These are phyloP conservation scores for Collybiopsis confluens DNA, from an alignment of 768 basidiomycete genomes.

Conservation along the genomic window DNA sequence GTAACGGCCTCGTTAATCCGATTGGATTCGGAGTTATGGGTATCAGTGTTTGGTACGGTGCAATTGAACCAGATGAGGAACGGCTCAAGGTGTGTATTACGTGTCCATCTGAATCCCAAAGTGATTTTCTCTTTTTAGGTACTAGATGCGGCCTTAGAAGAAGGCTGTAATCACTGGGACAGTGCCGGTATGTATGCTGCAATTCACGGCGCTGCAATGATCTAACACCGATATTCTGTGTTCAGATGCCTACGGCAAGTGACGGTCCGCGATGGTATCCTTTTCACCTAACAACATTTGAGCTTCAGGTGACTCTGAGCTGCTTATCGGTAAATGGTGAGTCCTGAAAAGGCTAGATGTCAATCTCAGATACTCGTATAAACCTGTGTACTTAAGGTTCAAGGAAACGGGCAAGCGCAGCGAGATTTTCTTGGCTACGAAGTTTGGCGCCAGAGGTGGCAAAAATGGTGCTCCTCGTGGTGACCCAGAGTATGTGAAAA, in stretches of 20 bases:
- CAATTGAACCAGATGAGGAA: conserved; percentile 13
- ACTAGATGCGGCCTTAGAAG: conserved; percentile 31
- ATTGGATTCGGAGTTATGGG: conserved; percentile 30
- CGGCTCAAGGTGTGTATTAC: conserved; percentile 11
- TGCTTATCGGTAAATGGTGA: conserved; percentile 40
- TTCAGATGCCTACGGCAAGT: too few species aligned
- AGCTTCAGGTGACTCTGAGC: conserved; percentile 32
- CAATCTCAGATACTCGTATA: too few species aligned
- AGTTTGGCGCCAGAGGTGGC: conserved; percentile 23
- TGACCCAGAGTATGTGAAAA: conserved; percentile 24
- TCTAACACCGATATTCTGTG: too few species aligned
- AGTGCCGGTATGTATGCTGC: conserved; percentile 45
- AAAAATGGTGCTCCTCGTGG: neutral
- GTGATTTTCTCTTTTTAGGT: conserved; percentile 16
- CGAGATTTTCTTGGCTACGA: conserved; percentile 61
- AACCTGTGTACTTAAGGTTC: conserved; percentile 36
- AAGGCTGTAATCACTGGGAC: conserved; percentile 33
- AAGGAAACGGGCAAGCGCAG: conserved; percentile 44
- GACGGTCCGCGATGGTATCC: too few species aligned
- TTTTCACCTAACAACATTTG: neutral
- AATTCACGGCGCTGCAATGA: too few species aligned
- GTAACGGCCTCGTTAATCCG: conserved; percentile 17
- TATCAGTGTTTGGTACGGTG: conserved; percentile 18
- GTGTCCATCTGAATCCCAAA: neutral
- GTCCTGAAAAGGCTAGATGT: neutral